Percentiles rank a stretch among this genome's conserved stretches.
Evolutionary conservation across 208 protist species (phyloP).

Genomic region (Leptomonas seymouri): DNA sequence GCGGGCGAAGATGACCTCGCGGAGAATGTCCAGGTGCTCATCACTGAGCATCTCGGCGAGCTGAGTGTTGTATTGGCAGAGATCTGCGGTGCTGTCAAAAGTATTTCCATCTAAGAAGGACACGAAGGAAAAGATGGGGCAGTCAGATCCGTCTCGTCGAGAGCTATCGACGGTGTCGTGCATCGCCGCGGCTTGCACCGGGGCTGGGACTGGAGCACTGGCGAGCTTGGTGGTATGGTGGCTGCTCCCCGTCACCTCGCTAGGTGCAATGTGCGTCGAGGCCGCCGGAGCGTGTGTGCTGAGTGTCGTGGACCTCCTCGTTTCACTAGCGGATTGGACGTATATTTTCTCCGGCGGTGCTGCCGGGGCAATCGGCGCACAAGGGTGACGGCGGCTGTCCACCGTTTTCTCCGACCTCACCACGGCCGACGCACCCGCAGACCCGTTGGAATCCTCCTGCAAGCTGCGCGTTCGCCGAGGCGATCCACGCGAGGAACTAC

Average conservation of each 20-base stretch:
- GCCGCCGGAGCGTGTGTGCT: slow-evolving; percentile 8
- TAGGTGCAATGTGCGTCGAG: slow-evolving; percentile 2
- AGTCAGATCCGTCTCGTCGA: slow-evolving; percentile 24
- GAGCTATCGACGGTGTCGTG: slow-evolving; percentile 28
- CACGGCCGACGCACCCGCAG: neutral
- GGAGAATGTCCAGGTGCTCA: slow-evolving; percentile 68
- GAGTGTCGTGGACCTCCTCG: slow-evolving; percentile 4
- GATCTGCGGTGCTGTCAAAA: slow-evolving; percentile 58
- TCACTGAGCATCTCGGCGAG: slow-evolving; percentile 76
- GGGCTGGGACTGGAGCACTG: neutral
- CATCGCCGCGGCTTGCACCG: neutral
- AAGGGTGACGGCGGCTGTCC: slow-evolving; percentile 8
- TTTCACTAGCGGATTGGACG: slow-evolving; percentile 1
- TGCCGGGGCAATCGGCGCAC: slow-evolving; percentile 1
- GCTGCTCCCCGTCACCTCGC: slow-evolving; percentile 1
- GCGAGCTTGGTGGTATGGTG: neutral
- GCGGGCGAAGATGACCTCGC: slow-evolving; percentile 62
- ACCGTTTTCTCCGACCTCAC: slow-evolving; percentile 11
- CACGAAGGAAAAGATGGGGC: slow-evolving; percentile 48
- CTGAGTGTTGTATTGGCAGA: slow-evolving; percentile 79
- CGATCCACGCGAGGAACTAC: slow-evolving; percentile 25
- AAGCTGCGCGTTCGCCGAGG: neutral
- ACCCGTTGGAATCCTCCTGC: slow-evolving; percentile 4
- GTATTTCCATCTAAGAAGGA: slow-evolving; percentile 81
- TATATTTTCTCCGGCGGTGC: neutral